Percentiles rank a stretch among this genome's conserved stretches.
Evolutionary conservation across 2,329 filamentous ascomycete genomes (phyloP).

Genomic region (Fusarium sp.): DNA sequence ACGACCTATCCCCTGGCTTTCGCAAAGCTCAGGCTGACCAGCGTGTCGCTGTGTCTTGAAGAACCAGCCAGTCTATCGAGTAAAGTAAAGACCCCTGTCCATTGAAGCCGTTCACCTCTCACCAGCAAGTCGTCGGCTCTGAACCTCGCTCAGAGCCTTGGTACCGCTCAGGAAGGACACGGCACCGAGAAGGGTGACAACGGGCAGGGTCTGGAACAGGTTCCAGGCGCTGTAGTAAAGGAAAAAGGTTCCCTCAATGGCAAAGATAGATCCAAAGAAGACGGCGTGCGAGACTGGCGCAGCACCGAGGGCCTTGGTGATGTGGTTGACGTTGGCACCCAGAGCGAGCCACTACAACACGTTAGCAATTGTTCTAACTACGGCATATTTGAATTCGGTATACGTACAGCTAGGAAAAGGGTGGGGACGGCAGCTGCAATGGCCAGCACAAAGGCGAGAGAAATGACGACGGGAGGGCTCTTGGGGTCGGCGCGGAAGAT

Average conservation of each 20-base stretch:
- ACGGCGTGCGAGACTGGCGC: conserved; percentile 82
- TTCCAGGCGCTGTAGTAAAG: conserved; percentile 94
- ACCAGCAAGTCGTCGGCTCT: conserved; percentile 82
- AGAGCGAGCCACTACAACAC: conserved; percentile 74
- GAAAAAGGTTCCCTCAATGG: conserved; percentile 92
- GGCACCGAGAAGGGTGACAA: conserved; percentile 69
- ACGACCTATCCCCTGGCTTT: neutral
- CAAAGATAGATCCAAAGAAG: conserved; percentile 86
- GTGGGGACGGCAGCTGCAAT: conserved; percentile 77
- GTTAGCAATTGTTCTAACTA: conserved; percentile 34
- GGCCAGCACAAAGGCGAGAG: conserved; percentile 75
- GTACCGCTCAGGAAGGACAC: conserved; percentile 86
- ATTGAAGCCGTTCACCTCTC: conserved; percentile 56
- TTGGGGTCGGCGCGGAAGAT: conserved; percentile 82
- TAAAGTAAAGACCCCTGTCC: conserved; percentile 8
- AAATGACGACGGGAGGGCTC: conserved; percentile 82
- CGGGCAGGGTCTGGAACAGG: conserved; percentile 86
- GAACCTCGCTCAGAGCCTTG: conserved; percentile 90
- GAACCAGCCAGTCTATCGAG: conserved; percentile 16
- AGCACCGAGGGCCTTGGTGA: conserved; percentile 74
- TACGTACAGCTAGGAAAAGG: conserved; percentile 72
- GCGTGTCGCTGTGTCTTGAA: neutral
- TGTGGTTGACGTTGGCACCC: conserved; percentile 82
- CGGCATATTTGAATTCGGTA: no score
- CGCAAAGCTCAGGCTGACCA: neutral